Evolutionary conservation across 495 filamentous ascomycete genomes (phyloP), one percentile per base, ranked within the genome.

Genomic region (Penicillium cinerascens): DNA sequence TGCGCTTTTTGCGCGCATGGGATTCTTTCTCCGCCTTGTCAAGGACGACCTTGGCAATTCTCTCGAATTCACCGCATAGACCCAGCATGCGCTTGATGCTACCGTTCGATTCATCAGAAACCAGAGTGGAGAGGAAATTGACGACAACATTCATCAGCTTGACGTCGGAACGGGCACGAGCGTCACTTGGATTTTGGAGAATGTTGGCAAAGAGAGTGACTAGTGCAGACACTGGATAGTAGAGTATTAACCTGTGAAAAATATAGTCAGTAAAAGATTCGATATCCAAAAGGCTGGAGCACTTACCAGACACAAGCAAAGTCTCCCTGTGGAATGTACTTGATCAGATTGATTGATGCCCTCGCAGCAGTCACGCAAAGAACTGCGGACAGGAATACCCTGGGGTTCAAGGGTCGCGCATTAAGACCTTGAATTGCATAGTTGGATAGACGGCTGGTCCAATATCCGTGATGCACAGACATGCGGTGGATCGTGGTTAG

Each of bases 131-230:
- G 10, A 98, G 74, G 67, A 97, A 97, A 56, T 83, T 90, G 41
- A 96, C 91, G 4, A 98, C 95, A 8, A 89, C 78, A 60, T 84
- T 89, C 91, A 98, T 97, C 35, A 97, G 72, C 58, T 87, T 86
- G 8, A 95, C 81, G 68, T 98, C 93, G 7, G 89, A 88, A 15
- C 89, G 84, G 37, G 92, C 91, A 27, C 91, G 86, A 6, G 85
- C 80, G 65, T 98, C 93, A 54, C 89, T 86, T 0, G 95, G 95
- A 55, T 97, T 97, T 66, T 98, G 95, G 4, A 98, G 76, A 48
- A 98, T 93, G 65, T 97, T 96, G 46, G 92, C 93, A 64, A 98
- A 98, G 23, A 98, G 77, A 3, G 93, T 98, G 4, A 98, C 90
- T 11, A 97, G 80, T 10, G 93, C 88, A 3, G 95, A 97, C 15